Evolutionary conservation across 805 yeast genomes (phyloP), one percentile per base, ranked within the genome.

Genomic region (Starmerella powellii): DNA sequence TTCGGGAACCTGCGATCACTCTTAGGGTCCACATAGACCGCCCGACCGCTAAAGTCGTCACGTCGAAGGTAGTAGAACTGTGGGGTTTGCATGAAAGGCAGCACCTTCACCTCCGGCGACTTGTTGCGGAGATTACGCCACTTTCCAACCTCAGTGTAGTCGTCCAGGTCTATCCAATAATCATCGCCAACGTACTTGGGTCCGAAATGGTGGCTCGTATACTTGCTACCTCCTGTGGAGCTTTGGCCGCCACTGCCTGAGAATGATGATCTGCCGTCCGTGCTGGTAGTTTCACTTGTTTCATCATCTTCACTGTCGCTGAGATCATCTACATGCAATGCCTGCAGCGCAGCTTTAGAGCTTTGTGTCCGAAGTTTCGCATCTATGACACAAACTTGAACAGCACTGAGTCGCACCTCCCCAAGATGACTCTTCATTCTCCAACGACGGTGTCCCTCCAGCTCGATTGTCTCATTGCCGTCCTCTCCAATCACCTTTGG

Each of bases 111-210:
- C 50, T 56, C 52, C 2, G 66, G 56, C 21, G 33, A 35, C 28
- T 27, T 13, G 10, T 21, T 21, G 12, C 47, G 47, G 8, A 31
- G 34, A 5, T 27, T 17, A 5, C 41, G 40, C 20, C 31, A 27
- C 23, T 23, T 52, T 45, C 80, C 82, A 33, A 85, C 55, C 51
- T 86, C 95, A 10, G 73, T 63, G 51, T 73, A 86, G 56, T 86
- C 95, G 44, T 80, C 80, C 18, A 66, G 61, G 54, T 85, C 93
- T 37, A 74, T 65, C 95, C 95, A 86, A 2, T 62, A 54, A 8
- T 45, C 42, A 30, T 37, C 20, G 5, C 42, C 39, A 11, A 46
- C 5, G 27, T 45, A 41, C 12, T 44, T 34, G 4, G 54, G 54
- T 1, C 53, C 53, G 32, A 41, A 50, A 2, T 17, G 24, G 6